Percentiles rank a stretch among this genome's conserved stretches.
These are phyloP conservation scores for Pyrenophora teres DNA, from an alignment of 2,329 filamentous ascomycete species.

Conservation along the genomic window DNA sequence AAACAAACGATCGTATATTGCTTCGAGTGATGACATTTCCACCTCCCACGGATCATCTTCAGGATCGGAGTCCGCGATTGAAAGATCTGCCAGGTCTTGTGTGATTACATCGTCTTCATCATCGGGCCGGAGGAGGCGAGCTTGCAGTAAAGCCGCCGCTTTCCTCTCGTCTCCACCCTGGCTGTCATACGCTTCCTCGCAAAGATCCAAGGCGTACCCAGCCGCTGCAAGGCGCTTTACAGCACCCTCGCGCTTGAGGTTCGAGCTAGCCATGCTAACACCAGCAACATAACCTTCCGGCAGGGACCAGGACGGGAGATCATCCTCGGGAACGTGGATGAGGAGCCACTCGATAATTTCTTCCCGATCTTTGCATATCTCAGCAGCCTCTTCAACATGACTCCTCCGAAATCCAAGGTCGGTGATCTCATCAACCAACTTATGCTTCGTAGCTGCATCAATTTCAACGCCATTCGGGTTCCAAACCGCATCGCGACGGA, in stretches of 20 bases:
- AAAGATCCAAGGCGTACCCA: slow-evolving; percentile 85
- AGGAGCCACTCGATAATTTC: slow-evolving; percentile 95
- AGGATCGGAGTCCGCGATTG: slow-evolving; percentile 46
- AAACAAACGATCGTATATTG: slow-evolving; percentile 75
- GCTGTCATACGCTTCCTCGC: slow-evolving; percentile 74
- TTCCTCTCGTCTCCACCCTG: slow-evolving; percentile 72
- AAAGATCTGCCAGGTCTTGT: slow-evolving; percentile 42
- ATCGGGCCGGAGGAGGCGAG: slow-evolving; percentile 60
- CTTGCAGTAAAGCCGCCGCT: slow-evolving; percentile 80
- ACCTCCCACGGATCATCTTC: slow-evolving; percentile 76
- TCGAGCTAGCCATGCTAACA: slow-evolving; percentile 80
- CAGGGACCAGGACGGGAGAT: slow-evolving; percentile 88
- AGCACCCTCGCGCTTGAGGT: slow-evolving; percentile 78
- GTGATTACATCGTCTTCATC: slow-evolving; percentile 35
- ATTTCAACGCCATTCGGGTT: slow-evolving; percentile 78
- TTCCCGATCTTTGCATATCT: slow-evolving; percentile 86
- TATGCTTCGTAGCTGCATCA: slow-evolving; percentile 59
- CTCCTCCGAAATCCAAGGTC: slow-evolving; percentile 85
- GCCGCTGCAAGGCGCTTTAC: slow-evolving; percentile 80
- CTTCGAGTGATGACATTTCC: slow-evolving; percentile 80
- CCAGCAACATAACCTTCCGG: slow-evolving; percentile 92
- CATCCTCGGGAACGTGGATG: slow-evolving; percentile 95
- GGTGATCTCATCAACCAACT: slow-evolving; percentile 73
- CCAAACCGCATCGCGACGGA: slow-evolving; percentile 82
- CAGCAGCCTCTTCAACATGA: slow-evolving; percentile 85